These are phyloP conservation scores for Populus ilicifolia DNA, from an alignment of 345 rosid species.

Conservation along the genomic window DNA sequence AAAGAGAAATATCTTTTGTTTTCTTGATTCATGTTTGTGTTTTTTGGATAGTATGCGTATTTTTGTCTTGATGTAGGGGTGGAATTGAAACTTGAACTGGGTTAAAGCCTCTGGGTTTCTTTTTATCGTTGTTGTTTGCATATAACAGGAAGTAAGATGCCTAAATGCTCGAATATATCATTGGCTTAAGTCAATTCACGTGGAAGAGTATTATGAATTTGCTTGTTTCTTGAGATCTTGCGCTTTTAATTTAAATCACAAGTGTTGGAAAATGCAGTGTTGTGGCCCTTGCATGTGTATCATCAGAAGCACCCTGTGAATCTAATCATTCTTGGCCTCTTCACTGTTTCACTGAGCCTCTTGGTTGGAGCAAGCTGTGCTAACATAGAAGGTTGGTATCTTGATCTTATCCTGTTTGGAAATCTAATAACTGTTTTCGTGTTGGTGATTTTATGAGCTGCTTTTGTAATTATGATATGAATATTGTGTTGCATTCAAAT, in stretches of 20 bases:
- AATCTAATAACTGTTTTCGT: not conserved
- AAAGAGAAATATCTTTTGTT: too few species aligned
- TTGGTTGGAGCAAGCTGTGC: constrained; percentile 88
- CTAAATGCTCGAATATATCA: too few species aligned
- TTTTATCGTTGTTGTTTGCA: not conserved
- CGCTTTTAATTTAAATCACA: not conserved
- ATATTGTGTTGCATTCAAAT: not conserved
- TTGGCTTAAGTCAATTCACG: not conserved
- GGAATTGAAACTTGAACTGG: not conserved
- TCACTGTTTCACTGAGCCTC: constrained; percentile 76
- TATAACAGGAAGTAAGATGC: not conserved
- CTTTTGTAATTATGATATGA: not conserved
- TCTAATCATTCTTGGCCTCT: constrained; percentile 75
- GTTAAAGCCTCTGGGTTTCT: not conserved
- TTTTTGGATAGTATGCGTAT: too few species aligned
- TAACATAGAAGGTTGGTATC: constrained; percentile 66
- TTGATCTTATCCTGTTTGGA: constrained; percentile 10
- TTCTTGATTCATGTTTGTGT: too few species aligned
- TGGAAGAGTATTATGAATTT: not conserved
- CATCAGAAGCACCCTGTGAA: constrained; percentile 94
- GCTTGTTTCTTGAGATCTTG: not conserved
- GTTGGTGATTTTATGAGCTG: not conserved
- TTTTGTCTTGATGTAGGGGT: not conserved
- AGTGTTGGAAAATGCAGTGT: constrained; percentile 46
- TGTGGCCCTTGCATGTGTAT: constrained; percentile 86